Evolutionary conservation across 331 rosid species (phyloP), one percentile per base, ranked within the genome.

Genomic region (Rhamnella rubrinervis): DNA sequence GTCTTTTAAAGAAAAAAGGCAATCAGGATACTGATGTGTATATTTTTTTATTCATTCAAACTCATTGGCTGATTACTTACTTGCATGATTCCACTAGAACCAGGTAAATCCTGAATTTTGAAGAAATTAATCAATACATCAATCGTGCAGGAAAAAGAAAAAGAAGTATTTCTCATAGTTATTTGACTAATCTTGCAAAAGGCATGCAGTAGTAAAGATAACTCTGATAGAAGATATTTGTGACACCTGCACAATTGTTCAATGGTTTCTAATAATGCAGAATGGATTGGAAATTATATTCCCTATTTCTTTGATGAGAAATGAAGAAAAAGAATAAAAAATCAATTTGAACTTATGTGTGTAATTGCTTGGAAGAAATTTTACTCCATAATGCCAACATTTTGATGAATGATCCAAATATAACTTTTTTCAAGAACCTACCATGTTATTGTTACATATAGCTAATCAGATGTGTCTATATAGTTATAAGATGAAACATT

Each of bases 11-110:
- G 41, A 75, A 55, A 59, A 37, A 68, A 49, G 57, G 65, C 53
- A 73, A 66, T 56, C 74, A 77, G 62, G 75, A 71, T 53, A 75
- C 37, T 21, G 70, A 19, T 61, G 65, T 68, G 66, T 68, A 59
- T 55, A 50, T 21, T 38, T 28, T 28, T 15, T 25, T 8, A 51
- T 62, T 76, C 67, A 61, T 72, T 75, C 28, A 53, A 72, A 83
- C 67, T 41, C 17, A 13, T 55, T 64, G 78, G 63, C 61, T 75
- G 55, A 41, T 56, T 69, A 83, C 95, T 93, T 78, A 93, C 97
- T 85, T 93, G 98, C 98, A 93, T 93, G 17, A 93, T 83, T 63
- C 98, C 97, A 73, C 97, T 93, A n/a, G 98, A 93, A 75, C 77
- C 95, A 7, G 98, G 98, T 76, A 93, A 83, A 70, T 91, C 98